Evolutionary conservation across 2,329 filamentous ascomycete genomes (phyloP), one percentile per base, ranked within the genome.

Genomic region (Chaetomium strumarium): DNA sequence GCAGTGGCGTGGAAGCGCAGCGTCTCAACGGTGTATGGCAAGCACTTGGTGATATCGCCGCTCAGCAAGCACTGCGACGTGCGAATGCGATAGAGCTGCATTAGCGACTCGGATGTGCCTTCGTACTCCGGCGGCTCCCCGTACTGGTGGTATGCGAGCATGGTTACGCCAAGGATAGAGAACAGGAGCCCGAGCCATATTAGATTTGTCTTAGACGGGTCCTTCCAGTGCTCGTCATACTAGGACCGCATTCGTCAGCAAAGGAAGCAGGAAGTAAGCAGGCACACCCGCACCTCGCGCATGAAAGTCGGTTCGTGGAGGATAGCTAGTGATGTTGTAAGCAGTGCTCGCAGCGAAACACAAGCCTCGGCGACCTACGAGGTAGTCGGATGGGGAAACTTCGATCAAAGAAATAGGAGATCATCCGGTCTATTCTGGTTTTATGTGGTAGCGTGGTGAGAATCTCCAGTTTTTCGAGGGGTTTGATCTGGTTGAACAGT

Each of bases 181-280:
- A 72, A 79, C 10, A 76, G 70, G 46, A 78, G 62, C 1, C 75
- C 77, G 9, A 80, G 64, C 76, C 77, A 80, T 17, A 77, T 73
- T n/a, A 76, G 61, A 7, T 71, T 68, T 1, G 75, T 73, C 12
- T 72, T 71, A 5, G 67, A 67, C 1, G 75, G 75, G 51, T 70
- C 70, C 53, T 67, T 55, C 75, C 75, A 78, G 58, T 78, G 75
- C 53, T 68, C 67, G 52, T 78, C 72, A 58, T 78, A 78, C 60
- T 78, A 70, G 31, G 17, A 24, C 4, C 5, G 24, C 10, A 20
- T 4, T 20, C 14, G n/a, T 16, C 5, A 41, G 20, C 11, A 2
- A 17, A 29, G n/a, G 12, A 12, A n/a, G 5, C 16, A 4, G 24
- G 4, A 12, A 36, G 14, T 1, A 19, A 16, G 29, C 3, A 17